phyloP scores from a whole-genome alignment of 2,329 filamentous ascomycete species.

The Phoma herbarum region DNA sequence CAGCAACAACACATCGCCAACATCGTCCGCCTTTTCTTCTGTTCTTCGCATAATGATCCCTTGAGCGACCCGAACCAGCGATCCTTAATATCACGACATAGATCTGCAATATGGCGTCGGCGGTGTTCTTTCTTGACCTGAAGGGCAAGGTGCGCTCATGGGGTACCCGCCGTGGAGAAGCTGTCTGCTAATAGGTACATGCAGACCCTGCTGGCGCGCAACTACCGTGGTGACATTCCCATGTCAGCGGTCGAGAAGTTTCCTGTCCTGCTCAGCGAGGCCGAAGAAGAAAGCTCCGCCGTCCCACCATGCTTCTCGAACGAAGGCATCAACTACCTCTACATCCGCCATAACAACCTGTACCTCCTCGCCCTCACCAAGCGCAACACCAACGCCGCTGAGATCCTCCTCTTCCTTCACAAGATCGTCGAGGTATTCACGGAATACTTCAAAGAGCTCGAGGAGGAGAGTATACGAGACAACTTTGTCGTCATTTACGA shows the following conservation, averaged over 20 bases:
- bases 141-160: conserved; percentile 89
- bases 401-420: conserved; percentile 97
- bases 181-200: conserved; percentile 39
- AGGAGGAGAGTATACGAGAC: conserved; percentile 98
- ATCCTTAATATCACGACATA: conserved; percentile 8
- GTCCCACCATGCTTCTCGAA: conserved; percentile 98
- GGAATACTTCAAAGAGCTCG: conserved; percentile 98
- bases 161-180: conserved; percentile 27
- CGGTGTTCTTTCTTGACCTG: conserved; percentile 96
- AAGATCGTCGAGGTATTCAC: conserved; percentile 99
- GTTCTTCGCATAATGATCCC: conserved; percentile 31
- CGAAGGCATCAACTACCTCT: conserved; percentile 99
- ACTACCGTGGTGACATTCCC: conserved; percentile 97
- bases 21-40: conserved; percentile 7
- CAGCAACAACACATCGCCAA: conserved; percentile 19
- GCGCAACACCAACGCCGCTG: conserved; percentile 97
- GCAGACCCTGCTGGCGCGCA: conserved; percentile 95
- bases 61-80: conserved; percentile 19
- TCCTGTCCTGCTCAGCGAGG: conserved; percentile 92
- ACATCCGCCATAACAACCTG: conserved; percentile 99
- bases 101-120: conserved; percentile 80
- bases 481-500: conserved; percentile 99
- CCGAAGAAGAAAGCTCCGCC: conserved; percentile 97
- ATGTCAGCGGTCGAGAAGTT: conserved; percentile 99
- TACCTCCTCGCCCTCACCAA: conserved; percentile 98